A percentile compares a stretch with the other conserved stretches of the same genome.
Conservation (phyloP, 441 rosid genomes). For the Arabidopsis hybrid region DNA sequence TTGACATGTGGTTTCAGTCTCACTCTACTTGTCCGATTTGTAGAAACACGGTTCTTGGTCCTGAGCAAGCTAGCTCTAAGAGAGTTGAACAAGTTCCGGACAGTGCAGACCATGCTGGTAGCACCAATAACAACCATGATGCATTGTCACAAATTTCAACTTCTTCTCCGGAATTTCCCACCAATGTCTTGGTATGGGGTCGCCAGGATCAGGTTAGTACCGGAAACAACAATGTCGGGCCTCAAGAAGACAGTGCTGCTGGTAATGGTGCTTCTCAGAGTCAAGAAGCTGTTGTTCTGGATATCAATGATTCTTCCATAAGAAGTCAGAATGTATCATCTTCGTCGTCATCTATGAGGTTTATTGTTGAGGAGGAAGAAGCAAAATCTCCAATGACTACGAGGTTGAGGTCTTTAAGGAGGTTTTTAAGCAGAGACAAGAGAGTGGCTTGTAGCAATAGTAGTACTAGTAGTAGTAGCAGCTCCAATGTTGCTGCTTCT, state of each 20-base stretch:
- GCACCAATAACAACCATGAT: conserved; percentile 22
- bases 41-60: conserved; percentile 53
- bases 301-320: conserved; percentile 62
- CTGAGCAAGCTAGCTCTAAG: conserved; percentile 31
- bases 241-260: conserved; percentile 51
- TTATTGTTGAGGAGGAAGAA: conserved; percentile 62
- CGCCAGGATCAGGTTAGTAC: conserved; percentile 71
- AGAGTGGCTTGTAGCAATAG: conserved; percentile 49
- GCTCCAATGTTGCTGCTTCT: conserved; percentile 46
- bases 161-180: conserved; percentile 66
- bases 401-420: conserved; percentile 77
- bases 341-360: conserved; percentile 40
- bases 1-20: conserved; percentile 82
- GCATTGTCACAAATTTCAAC: conserved; percentile 42
- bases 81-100: conserved; percentile 39
- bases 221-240: conserved; percentile 51
- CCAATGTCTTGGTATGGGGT: conserved; percentile 92
- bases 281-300: conserved; percentile 42
- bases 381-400: conserved; percentile 70
- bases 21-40: conserved; percentile 77
- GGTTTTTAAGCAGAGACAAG: conserved; percentile 82
- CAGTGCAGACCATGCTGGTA: conserved; percentile 27
- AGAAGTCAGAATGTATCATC: conserved; percentile 47
- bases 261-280: conserved; percentile 40
- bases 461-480: conserved; percentile 32